Conservation (phyloP, 768 basidiomycete species). For the Termitomyces sp. region DNA sequence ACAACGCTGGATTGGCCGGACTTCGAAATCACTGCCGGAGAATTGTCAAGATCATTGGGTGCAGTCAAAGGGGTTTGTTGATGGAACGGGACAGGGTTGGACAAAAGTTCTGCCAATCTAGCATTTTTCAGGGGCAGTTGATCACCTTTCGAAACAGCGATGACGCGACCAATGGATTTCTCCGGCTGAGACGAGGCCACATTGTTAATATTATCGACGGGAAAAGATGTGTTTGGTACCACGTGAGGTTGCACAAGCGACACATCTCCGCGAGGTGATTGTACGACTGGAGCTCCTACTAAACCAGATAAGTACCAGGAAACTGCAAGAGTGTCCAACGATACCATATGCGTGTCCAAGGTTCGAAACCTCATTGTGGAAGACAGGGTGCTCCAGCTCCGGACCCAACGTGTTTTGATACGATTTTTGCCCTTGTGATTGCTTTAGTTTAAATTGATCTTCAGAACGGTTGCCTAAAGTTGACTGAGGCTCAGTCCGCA, state of each 20-base stretch:
- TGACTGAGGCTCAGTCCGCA: background rate
- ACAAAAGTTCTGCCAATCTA: constrained; percentile 30
- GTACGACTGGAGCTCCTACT: background rate
- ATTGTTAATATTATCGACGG: background rate
- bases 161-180: background rate
- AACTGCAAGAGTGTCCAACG: background rate
- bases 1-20: background rate
- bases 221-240: background rate
- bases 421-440: background rate
- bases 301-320: background rate
- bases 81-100: constrained; percentile 12
- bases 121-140: constrained; percentile 26
- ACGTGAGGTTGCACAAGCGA: background rate
- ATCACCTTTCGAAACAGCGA: background rate
- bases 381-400: background rate
- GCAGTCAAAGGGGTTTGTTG: background rate
- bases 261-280: background rate
- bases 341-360: background rate
- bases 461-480: background rate
- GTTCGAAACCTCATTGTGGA: background rate
- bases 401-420: background rate
- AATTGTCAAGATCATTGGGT: background rate
- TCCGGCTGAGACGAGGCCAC: background rate
- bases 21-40: background rate
- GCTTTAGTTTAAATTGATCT: background rate